These are phyloP conservation scores for Asterophora lycoperdoides DNA, from an alignment of 768 basidiomycete genomes.

Conservation along the genomic window DNA sequence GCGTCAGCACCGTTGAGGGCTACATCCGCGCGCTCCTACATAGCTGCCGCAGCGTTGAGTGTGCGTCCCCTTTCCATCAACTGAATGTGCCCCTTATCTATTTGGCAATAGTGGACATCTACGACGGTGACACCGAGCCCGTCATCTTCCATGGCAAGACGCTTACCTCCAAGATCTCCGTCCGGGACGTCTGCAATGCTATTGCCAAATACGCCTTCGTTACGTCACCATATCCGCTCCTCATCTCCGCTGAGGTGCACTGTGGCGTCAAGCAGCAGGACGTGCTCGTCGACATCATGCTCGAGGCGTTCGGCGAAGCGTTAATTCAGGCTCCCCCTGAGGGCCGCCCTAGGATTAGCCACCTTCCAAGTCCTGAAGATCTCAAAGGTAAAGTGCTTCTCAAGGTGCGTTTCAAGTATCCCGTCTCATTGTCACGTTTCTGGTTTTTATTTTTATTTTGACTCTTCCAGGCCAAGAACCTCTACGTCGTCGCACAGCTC, in stretches of 20 bases:
- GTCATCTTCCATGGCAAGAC: slow-evolving; percentile 89
- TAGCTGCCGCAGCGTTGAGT: slow-evolving; percentile 89
- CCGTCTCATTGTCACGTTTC: no score
- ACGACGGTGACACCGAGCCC: slow-evolving; percentile 82
- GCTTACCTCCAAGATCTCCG: slow-evolving; percentile 75
- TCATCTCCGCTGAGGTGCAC: slow-evolving; percentile 92
- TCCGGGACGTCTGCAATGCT: slow-evolving; percentile 78
- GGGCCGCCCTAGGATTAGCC: slow-evolving; percentile 40
- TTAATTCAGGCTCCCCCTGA: slow-evolving; percentile 39
- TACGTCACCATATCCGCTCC: slow-evolving; percentile 85
- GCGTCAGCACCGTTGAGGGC: slow-evolving; percentile 85
- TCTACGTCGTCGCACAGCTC: slow-evolving; percentile 49
- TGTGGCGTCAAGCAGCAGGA: slow-evolving; percentile 79
- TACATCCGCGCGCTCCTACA: slow-evolving; percentile 90
- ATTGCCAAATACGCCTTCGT: slow-evolving; percentile 89
- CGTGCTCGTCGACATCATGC: slow-evolving; percentile 72
- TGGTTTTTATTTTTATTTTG: no score
- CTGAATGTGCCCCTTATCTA: slow-evolving; percentile 1
- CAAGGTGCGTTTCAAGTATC: slow-evolving; percentile 48
- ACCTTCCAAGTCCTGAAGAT: slow-evolving; percentile 80
- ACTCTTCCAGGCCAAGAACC: slow-evolving; percentile 73
- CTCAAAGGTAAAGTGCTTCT: slow-evolving; percentile 76
- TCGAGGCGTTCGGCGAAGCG: slow-evolving; percentile 38
- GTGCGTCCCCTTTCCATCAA: slow-evolving; percentile 41
- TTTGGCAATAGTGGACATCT: slow-evolving; percentile 72